A percentile compares a stretch with the other conserved stretches of the same genome.
Conservation (phyloP, 2,329 filamentous ascomycete species). For the Paracoccidioides brasiliensis region DNA sequence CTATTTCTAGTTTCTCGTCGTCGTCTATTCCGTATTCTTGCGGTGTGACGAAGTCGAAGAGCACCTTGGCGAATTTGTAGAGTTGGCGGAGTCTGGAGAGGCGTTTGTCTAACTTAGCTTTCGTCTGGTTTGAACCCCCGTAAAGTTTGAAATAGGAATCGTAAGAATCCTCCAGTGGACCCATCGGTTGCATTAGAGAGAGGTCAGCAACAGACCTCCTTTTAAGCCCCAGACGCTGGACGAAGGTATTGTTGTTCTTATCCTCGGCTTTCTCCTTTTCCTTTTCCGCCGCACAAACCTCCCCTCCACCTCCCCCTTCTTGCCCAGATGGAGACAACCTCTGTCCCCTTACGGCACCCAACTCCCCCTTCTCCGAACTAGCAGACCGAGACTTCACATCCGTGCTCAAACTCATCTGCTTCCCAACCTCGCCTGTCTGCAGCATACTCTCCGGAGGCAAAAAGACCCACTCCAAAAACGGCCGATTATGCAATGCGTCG, state of each 20-base stretch:
- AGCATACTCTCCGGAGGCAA: constrained; percentile 64
- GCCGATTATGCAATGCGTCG: constrained; percentile 89
- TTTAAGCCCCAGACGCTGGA: constrained; percentile 36
- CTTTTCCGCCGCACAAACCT: neutral
- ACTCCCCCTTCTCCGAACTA: constrained; percentile 12
- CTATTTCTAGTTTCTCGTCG: constrained; percentile 96
- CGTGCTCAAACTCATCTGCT: constrained; percentile 15
- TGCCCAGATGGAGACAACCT: neutral
- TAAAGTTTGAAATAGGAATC: constrained; percentile 81
- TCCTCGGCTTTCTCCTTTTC: constrained; percentile 18
- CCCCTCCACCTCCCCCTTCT: too few relatives aligned
- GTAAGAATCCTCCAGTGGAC: constrained; percentile 42
- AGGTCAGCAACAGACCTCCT: constrained; percentile 38
- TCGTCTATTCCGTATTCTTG: constrained; percentile 97
- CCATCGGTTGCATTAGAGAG: constrained; percentile 30
- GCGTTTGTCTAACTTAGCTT: constrained; percentile 68
- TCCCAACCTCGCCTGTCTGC: constrained; percentile 50
- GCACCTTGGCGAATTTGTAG: constrained; percentile 82
- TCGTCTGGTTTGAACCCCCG: constrained; percentile 59
- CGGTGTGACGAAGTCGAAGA: constrained; percentile 97
- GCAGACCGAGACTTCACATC: constrained; percentile 4
- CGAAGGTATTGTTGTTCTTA: constrained; percentile 21
- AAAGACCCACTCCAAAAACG: constrained; percentile 95
- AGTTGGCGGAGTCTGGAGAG: constrained; percentile 83
- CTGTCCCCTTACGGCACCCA: constrained; percentile 12